These are phyloP conservation scores for Botrytis aclada DNA, from an alignment of 2,329 filamentous ascomycete species.

Conservation along the genomic window DNA sequence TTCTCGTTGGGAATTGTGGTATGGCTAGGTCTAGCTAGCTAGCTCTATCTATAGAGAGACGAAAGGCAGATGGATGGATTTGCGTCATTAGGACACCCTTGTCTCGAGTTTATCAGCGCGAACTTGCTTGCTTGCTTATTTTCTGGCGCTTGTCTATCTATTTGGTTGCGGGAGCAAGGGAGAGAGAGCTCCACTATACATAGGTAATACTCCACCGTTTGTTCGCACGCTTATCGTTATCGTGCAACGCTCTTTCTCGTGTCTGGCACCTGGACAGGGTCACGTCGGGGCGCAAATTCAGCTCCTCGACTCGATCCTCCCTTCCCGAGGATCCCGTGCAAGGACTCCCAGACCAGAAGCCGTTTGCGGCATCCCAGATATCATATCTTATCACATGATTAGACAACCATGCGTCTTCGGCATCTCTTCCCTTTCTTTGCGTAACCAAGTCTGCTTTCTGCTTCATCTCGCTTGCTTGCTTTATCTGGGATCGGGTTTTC, in stretches of 20 bases:
- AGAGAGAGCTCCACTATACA: background rate
- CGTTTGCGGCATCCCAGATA: background rate
- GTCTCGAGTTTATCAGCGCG: background rate
- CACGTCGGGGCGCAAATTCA: background rate
- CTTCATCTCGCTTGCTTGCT: background rate
- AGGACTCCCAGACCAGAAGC: background rate
- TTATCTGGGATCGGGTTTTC: slow-evolving; percentile 1
- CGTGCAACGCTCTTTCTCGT: background rate
- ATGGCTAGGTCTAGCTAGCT: background rate
- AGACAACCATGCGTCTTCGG: background rate
- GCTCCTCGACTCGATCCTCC: background rate
- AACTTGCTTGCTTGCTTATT: background rate
- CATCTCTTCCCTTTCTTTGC: background rate
- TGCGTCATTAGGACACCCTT: background rate
- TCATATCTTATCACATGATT: slow-evolving; percentile 8
- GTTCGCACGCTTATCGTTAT: slow-evolving; percentile 1
- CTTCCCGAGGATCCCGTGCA: background rate
- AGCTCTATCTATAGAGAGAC: background rate
- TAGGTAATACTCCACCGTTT: background rate
- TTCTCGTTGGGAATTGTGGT: background rate
- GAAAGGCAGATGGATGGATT: background rate
- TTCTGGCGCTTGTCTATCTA: background rate
- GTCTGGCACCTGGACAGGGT: background rate
- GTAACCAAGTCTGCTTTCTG: background rate
- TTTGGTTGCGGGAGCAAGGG: background rate